Base-by-base conservation (phyloP, 768 basidiomycete genomes). In the Tulasnella sp. region DNA sequence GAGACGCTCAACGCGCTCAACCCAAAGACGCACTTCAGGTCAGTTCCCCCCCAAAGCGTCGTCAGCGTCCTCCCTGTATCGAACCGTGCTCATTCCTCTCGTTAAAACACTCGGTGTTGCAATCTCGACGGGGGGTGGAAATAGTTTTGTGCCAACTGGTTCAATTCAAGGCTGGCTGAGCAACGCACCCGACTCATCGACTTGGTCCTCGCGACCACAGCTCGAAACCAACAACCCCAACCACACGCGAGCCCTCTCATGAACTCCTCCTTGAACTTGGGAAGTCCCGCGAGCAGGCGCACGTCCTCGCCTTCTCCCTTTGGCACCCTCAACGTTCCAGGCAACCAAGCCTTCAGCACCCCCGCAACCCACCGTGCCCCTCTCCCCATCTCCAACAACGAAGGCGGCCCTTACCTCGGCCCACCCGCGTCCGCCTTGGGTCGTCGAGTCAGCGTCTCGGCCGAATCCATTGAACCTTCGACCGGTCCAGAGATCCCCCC, bases 391-490 rank as follows among this genome's bases (percentile, higher is more conserved):
- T 69, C 74, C 67, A 72, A 36, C 54, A 72, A 54, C 38, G 40
- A 75, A 31, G 39, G 37, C 22, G 69, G 58, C 14, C 34, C 29
- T 25, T 78, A 52, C 70, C 82, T 82, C 25, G 79, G 80, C 52
- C 80, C 82, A 29, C 83, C 84, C 15, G 79, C 82, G 17, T 82
- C 92, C 90, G 80, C 93, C 90, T 81, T 98, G 81, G 94, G 94
- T 38, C 90, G 97, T 45, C 90, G 97, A 58, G 93, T 93, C 2
- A 98, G 96, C 45, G 95, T 99, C 77, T 95, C 93, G 74, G 97
- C 97, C 5, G 97, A 99, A 83, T 94, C 96, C 3, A 94, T 99
- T 81, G 89, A 89, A n/a, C 89, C 97, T 74, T 88, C 93, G 82
- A 88, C 89, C 81, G 85, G 85, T 77, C 81, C 86, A 77, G 86